Percentiles rank a stretch among this genome's conserved stretches.
These are phyloP conservation scores for Cerioporus squamosus DNA, from an alignment of 1,284 basidiomycete species.

Conservation along the genomic window DNA sequence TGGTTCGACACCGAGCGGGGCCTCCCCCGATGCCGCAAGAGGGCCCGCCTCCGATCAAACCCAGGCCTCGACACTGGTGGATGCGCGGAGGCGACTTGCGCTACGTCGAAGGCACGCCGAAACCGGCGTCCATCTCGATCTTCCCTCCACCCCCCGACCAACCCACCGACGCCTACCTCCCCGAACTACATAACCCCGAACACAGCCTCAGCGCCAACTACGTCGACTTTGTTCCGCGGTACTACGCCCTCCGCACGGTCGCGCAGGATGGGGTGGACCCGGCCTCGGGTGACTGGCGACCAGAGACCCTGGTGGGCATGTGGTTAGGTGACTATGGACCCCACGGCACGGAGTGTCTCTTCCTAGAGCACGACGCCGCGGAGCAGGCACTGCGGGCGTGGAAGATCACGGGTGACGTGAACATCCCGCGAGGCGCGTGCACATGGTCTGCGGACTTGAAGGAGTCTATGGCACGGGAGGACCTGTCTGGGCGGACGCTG, in stretches of 20 bases:
- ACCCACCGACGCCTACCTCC: conserved; percentile 7
- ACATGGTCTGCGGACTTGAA: conserved; percentile 25
- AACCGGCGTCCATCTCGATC: conserved; percentile 13
- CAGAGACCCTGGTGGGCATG: conserved; percentile 28
- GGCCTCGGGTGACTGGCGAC: conserved; percentile 19
- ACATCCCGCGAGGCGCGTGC: conserved; percentile 32
- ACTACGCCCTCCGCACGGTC: conserved; percentile 28
- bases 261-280: conserved; percentile 15
- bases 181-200: conserved; percentile 12
- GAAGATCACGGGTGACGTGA: conserved; percentile 34
- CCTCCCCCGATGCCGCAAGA: conserved; percentile 19
- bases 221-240: conserved; percentile 21
- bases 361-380: conserved; percentile 21
- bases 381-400: conserved; percentile 25
- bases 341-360: conserved; percentile 33
- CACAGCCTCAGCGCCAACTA: conserved; percentile 4
- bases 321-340: conserved; percentile 33
- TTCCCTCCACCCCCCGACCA: conserved; percentile 9
- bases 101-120: conserved; percentile 9
- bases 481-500: background rate
- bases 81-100: background rate
- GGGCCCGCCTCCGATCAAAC: conserved; percentile 8
- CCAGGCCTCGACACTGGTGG: background rate
- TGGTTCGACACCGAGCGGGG: conserved; percentile 24
- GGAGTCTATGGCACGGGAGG: background rate